A percentile compares a stretch with the other conserved stretches of the same genome.
Conservation (phyloP, 306 rosid species). For the Sicyos edulis region DNA sequence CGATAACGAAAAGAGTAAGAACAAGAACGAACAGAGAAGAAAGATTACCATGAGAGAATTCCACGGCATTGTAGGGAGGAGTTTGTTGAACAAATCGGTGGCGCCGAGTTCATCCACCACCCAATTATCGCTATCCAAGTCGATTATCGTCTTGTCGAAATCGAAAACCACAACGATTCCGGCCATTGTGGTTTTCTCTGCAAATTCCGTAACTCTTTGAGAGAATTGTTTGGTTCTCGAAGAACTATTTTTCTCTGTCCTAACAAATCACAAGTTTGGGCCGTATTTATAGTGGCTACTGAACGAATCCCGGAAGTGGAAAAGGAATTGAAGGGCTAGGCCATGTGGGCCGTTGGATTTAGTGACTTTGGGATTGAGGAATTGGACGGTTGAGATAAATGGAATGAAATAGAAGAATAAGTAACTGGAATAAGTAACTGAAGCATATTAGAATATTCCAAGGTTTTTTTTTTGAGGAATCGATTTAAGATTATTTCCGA, state of each 20-base stretch:
- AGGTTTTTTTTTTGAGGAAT: background rate
- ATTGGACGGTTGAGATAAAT: background rate
- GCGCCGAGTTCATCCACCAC: conserved; percentile 19
- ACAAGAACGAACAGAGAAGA: background rate
- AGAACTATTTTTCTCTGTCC: background rate
- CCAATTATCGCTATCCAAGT: conserved; percentile 12
- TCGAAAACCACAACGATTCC: conserved; percentile 6
- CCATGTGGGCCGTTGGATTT: background rate
- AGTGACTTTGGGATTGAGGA: background rate
- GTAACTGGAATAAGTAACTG: background rate
- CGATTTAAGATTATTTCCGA: too few relatives aligned
- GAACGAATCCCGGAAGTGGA: background rate
- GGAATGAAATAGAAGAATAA: background rate
- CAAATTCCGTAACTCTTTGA: background rate
- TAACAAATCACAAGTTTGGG: background rate
- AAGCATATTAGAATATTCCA: background rate
- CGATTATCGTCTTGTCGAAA: conserved; percentile 18
- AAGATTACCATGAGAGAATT: conserved; percentile 10
- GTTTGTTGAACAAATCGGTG: conserved; percentile 15
- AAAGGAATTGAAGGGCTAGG: background rate
- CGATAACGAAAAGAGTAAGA: background rate
- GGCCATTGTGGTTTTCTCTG: background rate
- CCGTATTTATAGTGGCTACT: background rate
- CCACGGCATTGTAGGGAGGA: conserved; percentile 20
- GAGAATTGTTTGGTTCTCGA: background rate